These are phyloP conservation scores for Populus hybrid DNA, from an alignment of 441 rosid genomes.

Conservation along the genomic window DNA sequence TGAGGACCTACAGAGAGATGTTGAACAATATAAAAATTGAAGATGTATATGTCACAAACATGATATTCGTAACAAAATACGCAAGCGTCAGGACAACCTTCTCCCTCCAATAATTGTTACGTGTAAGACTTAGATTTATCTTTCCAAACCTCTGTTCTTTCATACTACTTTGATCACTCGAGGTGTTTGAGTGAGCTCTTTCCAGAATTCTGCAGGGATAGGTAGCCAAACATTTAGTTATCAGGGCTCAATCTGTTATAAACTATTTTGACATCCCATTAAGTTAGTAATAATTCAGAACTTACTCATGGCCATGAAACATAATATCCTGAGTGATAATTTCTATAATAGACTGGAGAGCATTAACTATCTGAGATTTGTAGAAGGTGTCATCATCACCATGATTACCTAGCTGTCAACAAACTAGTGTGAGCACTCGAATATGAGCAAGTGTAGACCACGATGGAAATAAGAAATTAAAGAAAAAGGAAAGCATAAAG, in stretches of 20 bases:
- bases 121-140: slow-evolving; percentile 40
- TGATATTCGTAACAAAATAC: slow-evolving; percentile 2
- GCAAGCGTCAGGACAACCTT: slow-evolving; percentile 50
- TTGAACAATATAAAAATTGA: slow-evolving; percentile 20
- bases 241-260: slow-evolving; percentile 10
- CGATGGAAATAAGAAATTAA: slow-evolving; percentile 2
- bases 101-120: slow-evolving; percentile 52
- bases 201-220: slow-evolving; percentile 52
- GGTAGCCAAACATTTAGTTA: slow-evolving; percentile 12
- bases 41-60: slow-evolving; percentile 13
- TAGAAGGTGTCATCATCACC: slow-evolving; percentile 25
- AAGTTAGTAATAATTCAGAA: slow-evolving; percentile 24
- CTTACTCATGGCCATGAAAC: slow-evolving; percentile 77
- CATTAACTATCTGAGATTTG: slow-evolving; percentile 75
- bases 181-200: slow-evolving; percentile 34
- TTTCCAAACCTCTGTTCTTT: slow-evolving; percentile 79
- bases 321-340: slow-evolving; percentile 76
- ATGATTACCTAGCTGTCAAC: slow-evolving; percentile 48
- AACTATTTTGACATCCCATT: background rate
- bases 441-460: slow-evolving; percentile 11
- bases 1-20: slow-evolving; percentile 47
- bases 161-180: slow-evolving; percentile 25
- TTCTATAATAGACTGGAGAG: slow-evolving; percentile 94
- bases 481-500: slow-evolving; percentile 3
- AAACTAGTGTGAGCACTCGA: slow-evolving; percentile 26